phyloP scores from a whole-genome alignment of 768 basidiomycete genomes.

The Leccinum pellstonianum region DNA sequence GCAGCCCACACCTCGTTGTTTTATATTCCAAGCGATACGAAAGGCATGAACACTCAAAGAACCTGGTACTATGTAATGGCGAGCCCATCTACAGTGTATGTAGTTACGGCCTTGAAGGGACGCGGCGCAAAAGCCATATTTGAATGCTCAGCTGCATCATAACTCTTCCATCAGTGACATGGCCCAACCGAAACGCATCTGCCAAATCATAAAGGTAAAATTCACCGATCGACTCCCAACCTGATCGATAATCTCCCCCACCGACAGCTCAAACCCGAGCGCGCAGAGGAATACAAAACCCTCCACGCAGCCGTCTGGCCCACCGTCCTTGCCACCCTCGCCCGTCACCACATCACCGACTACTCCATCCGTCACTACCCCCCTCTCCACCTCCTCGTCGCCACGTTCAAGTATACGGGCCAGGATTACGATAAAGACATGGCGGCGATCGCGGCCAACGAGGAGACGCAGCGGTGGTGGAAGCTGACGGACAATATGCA shows the following conservation, averaged over 20 bases:
- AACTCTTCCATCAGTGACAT: neutral
- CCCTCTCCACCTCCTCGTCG: constrained; percentile 64
- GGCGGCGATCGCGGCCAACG: constrained; percentile 58
- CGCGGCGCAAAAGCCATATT: neutral
- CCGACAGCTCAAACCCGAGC: constrained; percentile 52
- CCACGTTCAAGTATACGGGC: constrained; percentile 76
- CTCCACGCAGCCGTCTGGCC: constrained; percentile 69
- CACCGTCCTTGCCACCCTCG: constrained; percentile 60
- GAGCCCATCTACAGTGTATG: neutral
- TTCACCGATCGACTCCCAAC: neutral
- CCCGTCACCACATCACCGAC: constrained; percentile 63
- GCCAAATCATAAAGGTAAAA: constrained; percentile 68
- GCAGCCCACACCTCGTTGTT: too few species aligned
- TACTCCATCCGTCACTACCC: constrained; percentile 76
- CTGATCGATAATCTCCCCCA: neutral
- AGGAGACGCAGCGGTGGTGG: constrained; percentile 79
- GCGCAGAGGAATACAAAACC: constrained; percentile 51
- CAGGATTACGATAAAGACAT: constrained; percentile 65
- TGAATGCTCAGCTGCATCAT: constrained; percentile 1
- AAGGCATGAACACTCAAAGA: neutral
- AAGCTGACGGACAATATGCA: constrained; percentile 75
- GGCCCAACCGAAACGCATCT: constrained; percentile 50
- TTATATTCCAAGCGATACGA: neutral
- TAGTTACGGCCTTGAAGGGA: neutral
- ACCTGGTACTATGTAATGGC: neutral